Conservation (phyloP, 1,284 basidiomycete genomes). For the Ganoderma sinense region DNA sequence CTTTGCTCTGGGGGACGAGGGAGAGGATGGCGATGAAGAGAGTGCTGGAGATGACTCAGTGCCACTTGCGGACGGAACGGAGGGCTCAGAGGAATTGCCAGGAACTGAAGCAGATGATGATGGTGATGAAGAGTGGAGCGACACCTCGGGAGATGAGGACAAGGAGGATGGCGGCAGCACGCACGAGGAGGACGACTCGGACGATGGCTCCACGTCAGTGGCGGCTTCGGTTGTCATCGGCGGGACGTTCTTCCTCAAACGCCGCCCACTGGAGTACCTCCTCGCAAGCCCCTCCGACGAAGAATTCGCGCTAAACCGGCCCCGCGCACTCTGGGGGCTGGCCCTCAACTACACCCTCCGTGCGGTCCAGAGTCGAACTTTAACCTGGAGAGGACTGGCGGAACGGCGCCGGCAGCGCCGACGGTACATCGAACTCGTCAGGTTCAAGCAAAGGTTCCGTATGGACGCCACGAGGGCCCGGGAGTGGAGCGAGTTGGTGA, state of each 20-base stretch:
- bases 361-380: background rate
- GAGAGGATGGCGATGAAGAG: background rate
- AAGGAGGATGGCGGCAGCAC: background rate
- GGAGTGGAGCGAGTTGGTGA: conserved; percentile 9
- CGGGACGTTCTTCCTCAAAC: conserved; percentile 6
- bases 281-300: background rate
- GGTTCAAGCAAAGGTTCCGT: background rate
- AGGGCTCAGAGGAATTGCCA: background rate
- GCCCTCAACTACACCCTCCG: background rate
- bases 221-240: background rate
- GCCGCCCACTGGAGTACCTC: conserved; percentile 7
- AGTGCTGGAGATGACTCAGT: background rate
- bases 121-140: background rate
- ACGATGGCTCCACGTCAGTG: background rate
- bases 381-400: background rate
- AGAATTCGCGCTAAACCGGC: background rate
- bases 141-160: background rate
- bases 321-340: background rate
- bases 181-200: background rate
- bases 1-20: background rate
- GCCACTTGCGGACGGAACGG: background rate
- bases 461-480: background rate
- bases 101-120: background rate
- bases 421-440: background rate
- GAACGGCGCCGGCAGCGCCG: background rate